phyloP scores from a whole-genome alignment of 768 basidiomycete genomes.

The Tylopilus rubrobrunneus region DNA sequence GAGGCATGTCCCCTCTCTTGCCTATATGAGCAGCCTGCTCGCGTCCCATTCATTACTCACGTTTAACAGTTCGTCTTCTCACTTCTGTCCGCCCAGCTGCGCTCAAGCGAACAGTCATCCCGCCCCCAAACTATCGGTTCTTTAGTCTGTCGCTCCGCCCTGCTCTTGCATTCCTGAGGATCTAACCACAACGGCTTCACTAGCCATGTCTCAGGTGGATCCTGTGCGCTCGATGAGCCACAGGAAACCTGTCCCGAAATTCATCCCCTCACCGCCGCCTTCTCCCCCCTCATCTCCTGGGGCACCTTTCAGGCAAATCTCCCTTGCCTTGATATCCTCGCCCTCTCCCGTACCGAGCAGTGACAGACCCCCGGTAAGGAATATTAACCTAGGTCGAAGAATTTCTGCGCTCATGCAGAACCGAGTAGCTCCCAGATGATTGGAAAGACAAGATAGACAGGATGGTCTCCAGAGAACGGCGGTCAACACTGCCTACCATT shows the following conservation, averaged over 20 bases:
- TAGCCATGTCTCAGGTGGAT: constrained; percentile 28
- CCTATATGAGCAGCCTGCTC: constrained; percentile 30
- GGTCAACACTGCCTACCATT: constrained; percentile 30
- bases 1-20: constrained; percentile 23
- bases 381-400: neutral
- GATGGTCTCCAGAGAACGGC: constrained; percentile 29
- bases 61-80: constrained; percentile 29
- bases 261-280: constrained; percentile 60
- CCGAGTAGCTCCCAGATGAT: constrained; percentile 31
- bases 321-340: constrained; percentile 25
- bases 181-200: neutral
- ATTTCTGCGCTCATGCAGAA: constrained; percentile 1
- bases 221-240: constrained; percentile 48
- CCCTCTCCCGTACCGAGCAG: constrained; percentile 10
- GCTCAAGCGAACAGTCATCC: constrained; percentile 17
- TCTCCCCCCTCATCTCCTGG: constrained; percentile 33
- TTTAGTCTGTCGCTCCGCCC: constrained; percentile 10
- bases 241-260: constrained; percentile 67
- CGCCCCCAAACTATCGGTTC: constrained; percentile 11
- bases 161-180: constrained; percentile 7
- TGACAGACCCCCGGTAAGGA: constrained; percentile 32
- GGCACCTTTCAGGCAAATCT: constrained; percentile 32
- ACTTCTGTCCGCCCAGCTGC: constrained; percentile 26
- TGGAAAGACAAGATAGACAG: constrained; percentile 35
- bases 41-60: constrained; percentile 25